Evolutionary conservation across 148 eudicot species (phyloP), one percentile per base, ranked within the genome.

Genomic region (Camellia sinensis): DNA sequence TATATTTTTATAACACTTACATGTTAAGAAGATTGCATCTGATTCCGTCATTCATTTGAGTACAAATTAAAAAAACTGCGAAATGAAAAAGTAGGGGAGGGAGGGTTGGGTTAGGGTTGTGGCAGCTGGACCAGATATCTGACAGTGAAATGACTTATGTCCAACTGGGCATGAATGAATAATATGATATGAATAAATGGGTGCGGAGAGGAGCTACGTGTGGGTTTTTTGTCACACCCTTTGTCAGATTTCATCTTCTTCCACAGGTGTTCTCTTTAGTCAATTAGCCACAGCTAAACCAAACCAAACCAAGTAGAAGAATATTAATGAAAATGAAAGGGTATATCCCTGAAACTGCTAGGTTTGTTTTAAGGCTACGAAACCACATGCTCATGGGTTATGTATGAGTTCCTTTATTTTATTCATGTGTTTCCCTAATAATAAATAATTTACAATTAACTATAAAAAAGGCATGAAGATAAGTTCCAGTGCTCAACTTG

Each of bases 101-200:
- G 50, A 73, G 78, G 69, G 73, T 81, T 78, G 80, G 80, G 71
- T 77, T 76, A 66, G 66, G 77, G 82, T 79, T 64, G 82, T 78
- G 82, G 84, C 53, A 22, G 77, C 74, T 74, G 83, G 74, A 67
- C 80, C 84, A 73, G 65, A 78, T 77, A 21, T 83, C 86, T 86
- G 86, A 86, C 86, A 86, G 8, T 83, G 88, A 86, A 48, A 78
- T 73, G 84, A 86, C 86, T 73, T 75, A 21, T 83, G 65, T 83
- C 80, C 83, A 78, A 80, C 78, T 80, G 59, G 76, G 64, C 74
- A 74, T n/a, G 76, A 78, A 80, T 70, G 52, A 71, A 76, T 80
- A 41, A 50, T 78, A 80, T 70, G 52, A 71, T 78, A 80, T 70
- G 52, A 71, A 76, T 80, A 41, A 50, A 77, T 78, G 77, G 73